Evolutionary conservation across 179 eudicot genomes (phyloP), one percentile per base, ranked within the genome.

Genomic region (Pouteria campechiana): DNA sequence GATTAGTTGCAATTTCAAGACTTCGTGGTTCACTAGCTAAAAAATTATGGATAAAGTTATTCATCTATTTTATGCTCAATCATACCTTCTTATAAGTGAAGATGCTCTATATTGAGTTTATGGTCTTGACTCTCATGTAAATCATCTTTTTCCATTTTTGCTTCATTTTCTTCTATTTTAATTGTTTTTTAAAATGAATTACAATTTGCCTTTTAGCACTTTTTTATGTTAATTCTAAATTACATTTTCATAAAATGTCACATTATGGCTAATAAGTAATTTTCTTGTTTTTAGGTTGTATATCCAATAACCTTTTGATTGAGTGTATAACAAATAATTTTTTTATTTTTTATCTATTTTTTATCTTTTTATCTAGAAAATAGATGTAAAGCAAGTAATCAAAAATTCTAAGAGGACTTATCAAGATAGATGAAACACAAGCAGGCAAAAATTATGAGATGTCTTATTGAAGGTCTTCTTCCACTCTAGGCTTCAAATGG

Each of bases 401-500:
- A n/a, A n/a, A n/a, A n/a, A n/a, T n/a, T n/a, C n/a, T n/a, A n/a
- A n/a, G n/a, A n/a, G n/a, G n/a, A n/a, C n/a, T n/a, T n/a, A n/a
- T n/a, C n/a, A n/a, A n/a, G n/a, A n/a, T n/a, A n/a, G n/a, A n/a
- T n/a, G n/a, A n/a, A n/a, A 2, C 21, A 18, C 2, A 39, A 11
- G 15, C 27, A 19, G 2, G 15, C 52, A 24, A 55, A 46, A 1
- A 44, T n/a, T 28, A 12, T 21, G 0, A 57, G 17, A 40, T 57
- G 55, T 6, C 23, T 39, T 0, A 34, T 48, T 9, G 33, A 20
- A 1, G 55, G 55, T 22, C 41, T 57, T 4, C 31, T 10, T 0
- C 54, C 40, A 4, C 14, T 24, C 43, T 21, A 48, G 2, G 48
- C 41, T 56, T n/a, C n/a, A n/a, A n/a, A n/a, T n/a, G n/a, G n/a